These are phyloP conservation scores for Cryptosporidium canis DNA, from an alignment of 169 alveolate species.

Conservation along the genomic window DNA sequence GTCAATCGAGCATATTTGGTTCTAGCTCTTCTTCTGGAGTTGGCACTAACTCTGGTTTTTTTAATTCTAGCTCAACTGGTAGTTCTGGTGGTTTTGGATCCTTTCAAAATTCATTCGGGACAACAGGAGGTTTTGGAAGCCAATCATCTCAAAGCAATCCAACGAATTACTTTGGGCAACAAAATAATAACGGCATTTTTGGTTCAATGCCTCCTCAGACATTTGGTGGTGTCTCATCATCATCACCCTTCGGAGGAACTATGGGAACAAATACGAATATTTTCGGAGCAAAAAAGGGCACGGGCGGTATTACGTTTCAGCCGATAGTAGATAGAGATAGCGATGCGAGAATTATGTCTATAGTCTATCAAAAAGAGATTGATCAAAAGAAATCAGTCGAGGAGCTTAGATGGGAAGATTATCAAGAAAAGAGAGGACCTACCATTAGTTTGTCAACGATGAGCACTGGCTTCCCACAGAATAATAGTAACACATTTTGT, in stretches of 20 bases:
- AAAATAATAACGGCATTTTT: slow-evolving; percentile 9
- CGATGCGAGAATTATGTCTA: slow-evolving; percentile 67
- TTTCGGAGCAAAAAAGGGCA: slow-evolving; percentile 41
- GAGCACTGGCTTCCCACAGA: neutral
- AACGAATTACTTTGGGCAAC: slow-evolving; percentile 44
- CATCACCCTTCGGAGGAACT: slow-evolving; percentile 61
- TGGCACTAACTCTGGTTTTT: slow-evolving; percentile 31
- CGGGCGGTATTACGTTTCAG: slow-evolving; percentile 65
- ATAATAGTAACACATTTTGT: neutral
- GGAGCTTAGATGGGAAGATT: slow-evolving; percentile 70
- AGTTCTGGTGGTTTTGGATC: slow-evolving; percentile 37
- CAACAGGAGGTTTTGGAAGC: slow-evolving; percentile 49
- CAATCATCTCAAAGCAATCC: slow-evolving; percentile 47
- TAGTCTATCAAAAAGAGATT: slow-evolving; percentile 53
- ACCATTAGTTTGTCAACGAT: slow-evolving; percentile 2
- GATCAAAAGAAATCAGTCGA: slow-evolving; percentile 72
- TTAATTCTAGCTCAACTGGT: slow-evolving; percentile 14
- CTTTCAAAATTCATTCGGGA: slow-evolving; percentile 58
- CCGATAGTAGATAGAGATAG: slow-evolving; percentile 70
- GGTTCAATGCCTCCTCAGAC: slow-evolving; percentile 35
- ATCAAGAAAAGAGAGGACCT: slow-evolving; percentile 70
- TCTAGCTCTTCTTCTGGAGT: neutral
- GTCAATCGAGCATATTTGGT: slow-evolving; percentile 49
- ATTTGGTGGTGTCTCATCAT: neutral
- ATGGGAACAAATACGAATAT: slow-evolving; percentile 33